Evolutionary conservation across 1,139 yeast genomes (phyloP).

Genomic region (Maudiozyma humilis): DNA sequence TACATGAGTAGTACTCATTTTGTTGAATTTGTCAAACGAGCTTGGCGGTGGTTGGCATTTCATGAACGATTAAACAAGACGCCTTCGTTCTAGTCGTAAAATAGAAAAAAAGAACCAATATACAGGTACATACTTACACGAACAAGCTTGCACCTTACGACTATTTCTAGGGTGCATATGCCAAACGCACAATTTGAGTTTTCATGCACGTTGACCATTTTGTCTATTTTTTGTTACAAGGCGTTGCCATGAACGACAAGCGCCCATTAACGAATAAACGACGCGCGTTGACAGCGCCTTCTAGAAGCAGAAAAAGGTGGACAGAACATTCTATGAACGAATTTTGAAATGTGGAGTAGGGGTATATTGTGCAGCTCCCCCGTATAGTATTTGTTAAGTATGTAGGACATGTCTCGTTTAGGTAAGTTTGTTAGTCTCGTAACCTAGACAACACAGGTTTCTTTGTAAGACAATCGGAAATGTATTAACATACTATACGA

Average conservation of each 20-base stretch:
- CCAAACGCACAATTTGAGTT: not conserved
- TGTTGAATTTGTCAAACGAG: too few species aligned
- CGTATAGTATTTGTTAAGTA: not conserved
- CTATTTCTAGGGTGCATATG: not conserved
- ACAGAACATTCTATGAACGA: not conserved
- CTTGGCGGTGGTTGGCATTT: too few species aligned
- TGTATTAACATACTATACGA: too few species aligned
- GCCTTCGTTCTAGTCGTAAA: not conserved
- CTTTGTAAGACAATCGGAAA: too few species aligned
- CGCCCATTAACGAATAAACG: not conserved
- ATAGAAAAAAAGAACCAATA: not conserved
- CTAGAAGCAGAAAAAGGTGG: not conserved
- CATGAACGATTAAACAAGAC: too few species aligned
- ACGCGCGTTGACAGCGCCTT: not conserved
- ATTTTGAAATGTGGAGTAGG: not conserved
- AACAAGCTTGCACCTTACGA: not conserved
- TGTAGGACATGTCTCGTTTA: not conserved
- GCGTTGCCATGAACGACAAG: not conserved
- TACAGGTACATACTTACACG: not conserved
- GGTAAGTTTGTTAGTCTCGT: not conserved
- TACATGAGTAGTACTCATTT: too few species aligned
- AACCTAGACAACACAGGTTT: too few species aligned
- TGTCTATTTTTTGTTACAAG: not conserved
- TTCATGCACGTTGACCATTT: not conserved
- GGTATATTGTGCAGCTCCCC: too few species aligned